Evolutionary conservation across 2,329 filamentous ascomycete species (phyloP), one percentile per base, ranked within the genome.

Genomic region (Calonectria pseudoreteaudii): DNA sequence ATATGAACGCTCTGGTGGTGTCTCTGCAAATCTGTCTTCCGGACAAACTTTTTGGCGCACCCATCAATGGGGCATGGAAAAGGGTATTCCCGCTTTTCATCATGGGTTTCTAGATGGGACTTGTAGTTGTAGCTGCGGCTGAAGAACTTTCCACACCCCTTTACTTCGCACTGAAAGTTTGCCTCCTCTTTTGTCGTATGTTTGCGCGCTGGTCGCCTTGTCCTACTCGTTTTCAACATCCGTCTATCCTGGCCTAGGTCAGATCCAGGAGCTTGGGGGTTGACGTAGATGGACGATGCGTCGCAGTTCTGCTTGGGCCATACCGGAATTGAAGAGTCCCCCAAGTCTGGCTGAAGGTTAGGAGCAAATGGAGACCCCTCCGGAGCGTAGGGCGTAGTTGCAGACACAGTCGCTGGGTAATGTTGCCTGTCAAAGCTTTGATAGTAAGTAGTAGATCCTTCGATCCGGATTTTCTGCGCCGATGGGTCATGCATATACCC

Each of bases 81-180:
- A 0, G 93, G 92, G 79, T 94, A 94, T 79, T 91, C 91, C 71
- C 93, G 89, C 73, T 91, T 89, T 18, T 94, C 92, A 81, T 97
- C 92, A 81, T 98, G 95, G 1, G 93, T 96, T 81, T 96, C 93
- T 89, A 96, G 90, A 83, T 98, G 95, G 36, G 95, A 94, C 81
- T 94, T 95, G 86, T 93, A 95, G 85, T 98, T 98, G 86, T 96
- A 97, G 80, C 91, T 93, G 75, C 95, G 89, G 77, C 94, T 94
- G 82, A 98, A 98, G 20, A 93, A 90, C 83, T 93, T 94, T 9
- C 93, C 92, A 81, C 95, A 98, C 2, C 92, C 88, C 72, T 92
- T 89, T 44, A 92, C 87, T 69, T 88, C 87, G 81, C 95, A 98
- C 75, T 90, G 88, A 83, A 91, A 93, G 78, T 92, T 94, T 69